A percentile compares a stretch with the other conserved stretches of the same genome.
Evolutionary conservation across 116 monocot species (phyloP).

Genomic region (Iris pallida): DNA sequence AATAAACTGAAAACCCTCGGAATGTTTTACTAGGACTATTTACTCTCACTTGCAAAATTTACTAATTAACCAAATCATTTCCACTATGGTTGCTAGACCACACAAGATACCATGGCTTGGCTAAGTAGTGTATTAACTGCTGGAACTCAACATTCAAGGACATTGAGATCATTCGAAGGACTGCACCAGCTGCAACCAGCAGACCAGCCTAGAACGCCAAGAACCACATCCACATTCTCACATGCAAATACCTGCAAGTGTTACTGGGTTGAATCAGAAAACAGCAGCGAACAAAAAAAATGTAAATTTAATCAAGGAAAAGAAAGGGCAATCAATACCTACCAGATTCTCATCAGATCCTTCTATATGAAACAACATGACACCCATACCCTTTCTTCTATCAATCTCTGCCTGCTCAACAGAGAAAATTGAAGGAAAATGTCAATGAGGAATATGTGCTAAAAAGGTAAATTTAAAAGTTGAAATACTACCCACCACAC

Average conservation of each 20-base stretch:
- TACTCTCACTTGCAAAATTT: conserved; percentile 7
- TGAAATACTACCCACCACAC: conserved; percentile 56
- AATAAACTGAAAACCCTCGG: conserved; percentile 6
- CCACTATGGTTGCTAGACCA: neutral
- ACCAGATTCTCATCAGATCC: conserved; percentile 73
- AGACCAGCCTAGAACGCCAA: conserved; percentile 85
- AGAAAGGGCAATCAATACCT: neutral
- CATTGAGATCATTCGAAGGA: conserved; percentile 25
- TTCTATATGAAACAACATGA: conserved; percentile 80
- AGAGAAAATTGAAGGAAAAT: neutral
- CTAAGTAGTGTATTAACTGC: neutral
- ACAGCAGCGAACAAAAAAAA: neutral
- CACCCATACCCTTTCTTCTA: conserved; percentile 72
- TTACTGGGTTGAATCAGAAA: neutral
- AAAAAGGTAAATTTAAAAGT: neutral
- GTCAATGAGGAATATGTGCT: neutral
- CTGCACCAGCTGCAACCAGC: conserved; percentile 82
- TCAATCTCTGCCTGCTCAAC: conserved; percentile 73
- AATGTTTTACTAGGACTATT: neutral
- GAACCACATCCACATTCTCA: conserved; percentile 53
- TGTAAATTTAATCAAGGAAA: too few relatives aligned
- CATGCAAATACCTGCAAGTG: conserved; percentile 55
- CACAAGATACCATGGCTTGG: neutral
- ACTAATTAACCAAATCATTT: neutral
- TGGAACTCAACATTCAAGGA: conserved; percentile 44